Evolutionary conservation across 805 yeast species (phyloP).

Genomic region (Kluyveromyces wickerhamii): DNA sequence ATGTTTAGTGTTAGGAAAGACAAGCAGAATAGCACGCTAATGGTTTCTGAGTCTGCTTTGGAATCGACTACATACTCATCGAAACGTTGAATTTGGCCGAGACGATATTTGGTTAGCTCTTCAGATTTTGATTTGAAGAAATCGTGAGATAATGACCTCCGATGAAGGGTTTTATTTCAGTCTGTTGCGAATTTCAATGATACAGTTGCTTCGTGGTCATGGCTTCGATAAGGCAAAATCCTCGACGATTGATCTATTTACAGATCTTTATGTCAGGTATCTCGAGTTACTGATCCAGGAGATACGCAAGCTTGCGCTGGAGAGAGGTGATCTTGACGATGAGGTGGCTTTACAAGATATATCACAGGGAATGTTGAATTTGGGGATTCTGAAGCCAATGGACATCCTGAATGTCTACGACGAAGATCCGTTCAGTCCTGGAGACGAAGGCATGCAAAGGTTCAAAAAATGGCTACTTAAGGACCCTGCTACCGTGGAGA

Average conservation of each 20-base stretch:
- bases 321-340: conserved; percentile 39
- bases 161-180: conserved; percentile 38
- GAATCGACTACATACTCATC: no score
- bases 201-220: conserved; percentile 57
- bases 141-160: conserved; percentile 21
- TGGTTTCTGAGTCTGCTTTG: no score
- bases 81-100: no score
- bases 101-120: no score
- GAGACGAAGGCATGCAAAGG: conserved; percentile 40
- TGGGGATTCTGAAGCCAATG: conserved; percentile 55
- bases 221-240: conserved; percentile 82
- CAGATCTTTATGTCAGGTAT: conserved; percentile 66
- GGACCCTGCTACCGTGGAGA: conserved; percentile 36
- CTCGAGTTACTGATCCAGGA: conserved; percentile 46
- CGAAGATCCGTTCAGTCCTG: conserved; percentile 36
- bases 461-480: conserved; percentile 51
- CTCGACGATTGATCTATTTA: conserved; percentile 60
- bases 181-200: conserved; percentile 40
- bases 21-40: no score
- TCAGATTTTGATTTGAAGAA: no score
- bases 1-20: no score
- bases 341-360: conserved; percentile 52
- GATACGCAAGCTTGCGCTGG: conserved; percentile 41
- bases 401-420: conserved; percentile 46
- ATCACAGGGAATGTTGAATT: conserved; percentile 57